Percentiles rank a stretch among this genome's conserved stretches.
phyloP scores from a whole-genome alignment of 768 basidiomycete species.

The Hydnomerulius pinastri region DNA sequence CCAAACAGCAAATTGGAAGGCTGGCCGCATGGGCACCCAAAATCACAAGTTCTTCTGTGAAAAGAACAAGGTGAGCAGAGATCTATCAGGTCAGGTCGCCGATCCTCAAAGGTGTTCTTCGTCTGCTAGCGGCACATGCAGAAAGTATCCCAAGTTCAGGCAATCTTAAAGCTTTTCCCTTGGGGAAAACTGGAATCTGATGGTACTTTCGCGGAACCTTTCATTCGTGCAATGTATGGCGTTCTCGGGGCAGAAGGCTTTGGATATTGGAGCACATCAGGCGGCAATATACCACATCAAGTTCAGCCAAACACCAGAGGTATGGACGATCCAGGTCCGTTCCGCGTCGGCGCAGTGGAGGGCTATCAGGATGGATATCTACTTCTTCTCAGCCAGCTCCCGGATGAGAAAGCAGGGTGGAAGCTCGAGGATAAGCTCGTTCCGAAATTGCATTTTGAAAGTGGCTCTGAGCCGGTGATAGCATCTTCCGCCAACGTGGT shows the following conservation, averaged over 20 bases:
- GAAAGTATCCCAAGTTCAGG: constrained; percentile 33
- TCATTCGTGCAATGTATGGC: constrained; percentile 37
- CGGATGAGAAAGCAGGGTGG: constrained; percentile 39
- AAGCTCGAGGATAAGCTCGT: constrained; percentile 36
- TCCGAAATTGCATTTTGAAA: constrained; percentile 34
- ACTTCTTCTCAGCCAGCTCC: constrained; percentile 32
- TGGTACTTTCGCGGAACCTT: constrained; percentile 36
- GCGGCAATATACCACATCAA: constrained; percentile 36
- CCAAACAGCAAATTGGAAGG: constrained; percentile 39
- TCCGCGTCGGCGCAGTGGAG: constrained; percentile 11
- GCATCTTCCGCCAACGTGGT: constrained; percentile 29
- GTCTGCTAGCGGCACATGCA: constrained; percentile 38
- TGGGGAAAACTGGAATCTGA: constrained; percentile 46
- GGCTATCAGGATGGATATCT: constrained; percentile 35
- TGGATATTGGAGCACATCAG: constrained; percentile 44
- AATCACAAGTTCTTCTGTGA: constrained; percentile 37
- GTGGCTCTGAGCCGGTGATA: constrained; percentile 27
- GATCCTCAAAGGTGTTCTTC: neutral
- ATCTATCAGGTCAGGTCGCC: neutral
- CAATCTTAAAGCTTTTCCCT: constrained; percentile 39
- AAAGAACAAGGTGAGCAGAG: constrained; percentile 33
- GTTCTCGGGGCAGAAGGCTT: constrained; percentile 41
- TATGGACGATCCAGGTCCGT: constrained; percentile 1
- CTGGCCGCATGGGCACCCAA: constrained; percentile 26
- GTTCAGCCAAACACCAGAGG: constrained; percentile 16